Percentiles rank a stretch among this genome's conserved stretches.
These are phyloP conservation scores for Leccinum rimulosum DNA, from an alignment of 768 basidiomycete genomes.

Conservation along the genomic window DNA sequence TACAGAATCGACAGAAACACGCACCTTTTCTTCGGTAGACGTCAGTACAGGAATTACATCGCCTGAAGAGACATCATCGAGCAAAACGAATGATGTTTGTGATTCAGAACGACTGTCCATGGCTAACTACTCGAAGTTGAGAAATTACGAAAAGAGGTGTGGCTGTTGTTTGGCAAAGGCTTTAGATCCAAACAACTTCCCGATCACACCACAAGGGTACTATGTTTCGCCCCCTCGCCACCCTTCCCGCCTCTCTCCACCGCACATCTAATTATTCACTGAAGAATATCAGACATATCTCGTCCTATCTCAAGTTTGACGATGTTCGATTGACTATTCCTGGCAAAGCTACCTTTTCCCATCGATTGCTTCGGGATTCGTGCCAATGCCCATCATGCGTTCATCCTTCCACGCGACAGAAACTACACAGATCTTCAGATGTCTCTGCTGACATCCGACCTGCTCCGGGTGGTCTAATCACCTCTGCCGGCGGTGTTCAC, in stretches of 20 bases:
- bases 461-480: slow-evolving; percentile 37
- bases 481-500: slow-evolving; percentile 44
- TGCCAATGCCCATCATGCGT: slow-evolving; percentile 73
- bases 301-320: slow-evolving; percentile 13
- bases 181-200: slow-evolving; percentile 29
- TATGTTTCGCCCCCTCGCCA: slow-evolving; percentile 8
- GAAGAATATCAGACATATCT: slow-evolving; percentile 2
- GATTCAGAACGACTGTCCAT: slow-evolving; percentile 35
- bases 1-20: neutral
- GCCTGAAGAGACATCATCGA: slow-evolving; percentile 25
- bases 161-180: slow-evolving; percentile 31
- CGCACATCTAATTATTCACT: neutral
- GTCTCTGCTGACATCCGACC: slow-evolving; percentile 52
- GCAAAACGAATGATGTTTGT: slow-evolving; percentile 49
- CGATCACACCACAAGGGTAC: neutral
- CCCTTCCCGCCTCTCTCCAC: neutral
- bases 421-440: slow-evolving; percentile 69
- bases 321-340: slow-evolving; percentile 16
- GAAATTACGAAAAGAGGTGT: slow-evolving; percentile 1
- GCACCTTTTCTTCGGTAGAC: slow-evolving; percentile 5
- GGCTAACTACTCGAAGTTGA: neutral
- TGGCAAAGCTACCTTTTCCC: slow-evolving; percentile 51
- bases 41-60: neutral
- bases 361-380: slow-evolving; percentile 81
- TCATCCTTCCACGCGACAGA: slow-evolving; percentile 77